These are phyloP conservation scores for Colletotrichum salicis DNA, from an alignment of 2,329 filamentous ascomycete species.

Conservation along the genomic window DNA sequence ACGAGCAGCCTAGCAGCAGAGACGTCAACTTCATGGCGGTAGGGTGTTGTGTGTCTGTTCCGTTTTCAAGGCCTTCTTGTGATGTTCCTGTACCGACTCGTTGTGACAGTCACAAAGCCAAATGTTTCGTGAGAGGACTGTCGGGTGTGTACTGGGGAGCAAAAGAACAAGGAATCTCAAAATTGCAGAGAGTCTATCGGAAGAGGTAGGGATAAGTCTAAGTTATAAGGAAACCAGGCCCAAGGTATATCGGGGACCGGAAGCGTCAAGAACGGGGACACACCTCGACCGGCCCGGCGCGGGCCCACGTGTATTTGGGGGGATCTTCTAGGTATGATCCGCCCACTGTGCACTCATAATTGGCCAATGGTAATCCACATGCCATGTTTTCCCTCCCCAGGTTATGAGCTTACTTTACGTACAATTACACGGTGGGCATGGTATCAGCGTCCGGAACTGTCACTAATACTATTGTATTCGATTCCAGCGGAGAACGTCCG, in stretches of 20 bases:
- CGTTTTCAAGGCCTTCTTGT: too few species aligned
- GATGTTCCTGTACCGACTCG: not conserved
- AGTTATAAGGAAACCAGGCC: not conserved
- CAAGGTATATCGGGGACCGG: constrained; percentile 21
- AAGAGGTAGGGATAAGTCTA: not conserved
- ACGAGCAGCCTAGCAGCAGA: constrained; percentile 31
- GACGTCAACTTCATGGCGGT: constrained; percentile 31
- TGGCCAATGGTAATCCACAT: constrained; percentile 3
- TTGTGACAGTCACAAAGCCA: not conserved
- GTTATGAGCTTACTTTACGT: not conserved
- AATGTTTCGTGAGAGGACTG: not conserved
- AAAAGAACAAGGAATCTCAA: not conserved
- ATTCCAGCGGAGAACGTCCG: constrained; percentile 22
- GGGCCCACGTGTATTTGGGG: not conserved
- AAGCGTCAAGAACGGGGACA: not conserved
- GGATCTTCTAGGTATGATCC: not conserved
- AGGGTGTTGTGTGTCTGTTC: not conserved
- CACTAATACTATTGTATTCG: too few species aligned
- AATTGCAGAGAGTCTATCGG: not conserved
- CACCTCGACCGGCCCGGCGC: constrained; percentile 30
- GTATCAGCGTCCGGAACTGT: not conserved
- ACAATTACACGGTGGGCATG: not conserved
- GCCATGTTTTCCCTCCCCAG: not conserved
- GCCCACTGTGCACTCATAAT: not conserved
- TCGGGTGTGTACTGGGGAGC: not conserved